A percentile compares a stretch with the other conserved stretches of the same genome.
Conservation (phyloP, 169 alveolate species). For the Prorocentrum cordatum region DNA sequence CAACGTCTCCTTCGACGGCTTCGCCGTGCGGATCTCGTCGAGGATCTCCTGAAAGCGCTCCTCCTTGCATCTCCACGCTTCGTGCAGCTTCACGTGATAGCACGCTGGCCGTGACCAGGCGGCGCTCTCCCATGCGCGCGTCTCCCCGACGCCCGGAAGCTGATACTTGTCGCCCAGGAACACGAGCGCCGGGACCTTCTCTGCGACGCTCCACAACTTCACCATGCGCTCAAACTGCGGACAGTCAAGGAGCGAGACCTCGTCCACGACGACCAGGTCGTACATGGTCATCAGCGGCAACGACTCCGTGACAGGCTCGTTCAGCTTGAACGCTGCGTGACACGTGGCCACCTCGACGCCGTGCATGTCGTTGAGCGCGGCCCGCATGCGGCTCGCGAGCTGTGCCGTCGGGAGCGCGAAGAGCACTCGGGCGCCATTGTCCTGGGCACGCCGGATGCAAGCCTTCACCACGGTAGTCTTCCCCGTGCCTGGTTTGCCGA, state of each 20-base stretch:
- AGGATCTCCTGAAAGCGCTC: not conserved
- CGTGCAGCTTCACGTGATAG: not conserved
- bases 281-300: not conserved
- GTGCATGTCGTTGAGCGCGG: not conserved
- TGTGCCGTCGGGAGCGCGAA: not conserved
- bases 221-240: not conserved
- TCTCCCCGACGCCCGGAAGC: not conserved
- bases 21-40: conserved; percentile 11
- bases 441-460: not conserved
- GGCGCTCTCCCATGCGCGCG: not conserved
- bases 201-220: not conserved
- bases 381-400: conserved; percentile 3
- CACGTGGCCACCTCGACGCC: not conserved
- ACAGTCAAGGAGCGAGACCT: not conserved
- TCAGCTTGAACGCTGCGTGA: conserved; percentile 19
- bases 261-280: conserved; percentile 15
- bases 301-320: not conserved
- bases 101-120: not conserved
- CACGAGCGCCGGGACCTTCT: not conserved
- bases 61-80: conserved; percentile 23
- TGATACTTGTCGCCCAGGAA: conserved; percentile 4
- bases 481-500: not conserved
- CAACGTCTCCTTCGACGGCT: not conserved
- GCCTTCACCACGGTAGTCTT: not conserved
- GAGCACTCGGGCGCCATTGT: not conserved